Evolutionary conservation across 805 yeast species (phyloP).

Genomic region (Jamesozyma lodderae): DNA sequence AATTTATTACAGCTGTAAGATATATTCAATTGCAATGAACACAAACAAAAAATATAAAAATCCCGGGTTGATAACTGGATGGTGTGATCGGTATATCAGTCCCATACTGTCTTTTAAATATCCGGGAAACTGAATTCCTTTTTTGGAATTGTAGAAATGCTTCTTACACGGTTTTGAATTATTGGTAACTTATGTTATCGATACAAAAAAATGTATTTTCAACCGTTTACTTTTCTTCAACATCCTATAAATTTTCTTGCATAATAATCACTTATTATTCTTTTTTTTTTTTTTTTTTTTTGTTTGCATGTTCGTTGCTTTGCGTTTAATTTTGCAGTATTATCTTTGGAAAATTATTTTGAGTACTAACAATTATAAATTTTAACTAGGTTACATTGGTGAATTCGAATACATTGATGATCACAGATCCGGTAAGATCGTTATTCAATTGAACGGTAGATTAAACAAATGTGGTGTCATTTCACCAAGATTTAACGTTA

Average conservation of each 20-base stretch:
- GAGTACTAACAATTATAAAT: not conserved
- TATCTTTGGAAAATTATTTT: no score
- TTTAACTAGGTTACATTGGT: conserved; percentile 62
- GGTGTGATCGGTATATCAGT: conserved; percentile 70
- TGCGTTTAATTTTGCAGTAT: no score
- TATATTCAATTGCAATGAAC: no score
- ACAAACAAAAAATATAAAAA: no score
- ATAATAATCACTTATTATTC: not conserved
- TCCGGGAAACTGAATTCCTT: conserved; percentile 65
- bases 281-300: not conserved
- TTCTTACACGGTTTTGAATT: conserved; percentile 54
- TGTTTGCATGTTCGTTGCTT: not conserved
- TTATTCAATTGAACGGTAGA: conserved; percentile 93
- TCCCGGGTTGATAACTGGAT: conserved; percentile 99
- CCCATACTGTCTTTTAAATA: conserved; percentile 96
- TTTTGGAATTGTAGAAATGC: conserved; percentile 46
- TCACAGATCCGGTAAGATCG: conserved; percentile 98
- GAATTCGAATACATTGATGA: conserved; percentile 97
- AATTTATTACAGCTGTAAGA: no score
- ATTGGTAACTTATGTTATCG: not conserved
- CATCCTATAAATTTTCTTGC: conserved; percentile 27
- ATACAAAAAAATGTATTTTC: no score
- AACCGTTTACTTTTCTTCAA: conserved; percentile 64
- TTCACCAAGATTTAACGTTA: conserved; percentile 96
- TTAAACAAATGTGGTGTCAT: conserved; percentile 98